Conservation (phyloP, 2,329 filamentous ascomycete species). For the Trichoderma gracile region DNA sequence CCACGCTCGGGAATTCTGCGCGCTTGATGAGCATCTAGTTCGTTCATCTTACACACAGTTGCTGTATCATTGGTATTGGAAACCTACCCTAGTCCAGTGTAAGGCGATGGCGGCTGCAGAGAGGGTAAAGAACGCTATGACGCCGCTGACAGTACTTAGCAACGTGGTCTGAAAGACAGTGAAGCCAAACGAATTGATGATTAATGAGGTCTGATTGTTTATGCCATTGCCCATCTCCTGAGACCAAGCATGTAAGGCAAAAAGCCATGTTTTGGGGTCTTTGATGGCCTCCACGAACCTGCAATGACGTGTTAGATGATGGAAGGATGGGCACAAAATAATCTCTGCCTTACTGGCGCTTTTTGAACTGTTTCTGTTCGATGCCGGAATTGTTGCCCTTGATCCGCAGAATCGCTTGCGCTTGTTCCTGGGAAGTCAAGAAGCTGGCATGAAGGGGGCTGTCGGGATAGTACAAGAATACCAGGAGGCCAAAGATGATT, state of each 20-base stretch:
- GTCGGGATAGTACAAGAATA: constrained; percentile 25
- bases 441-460: constrained; percentile 28
- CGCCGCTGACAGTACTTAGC: constrained; percentile 27
- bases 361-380: constrained; percentile 40
- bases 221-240: constrained; percentile 44
- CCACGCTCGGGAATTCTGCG: constrained; percentile 24
- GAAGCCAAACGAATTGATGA: constrained; percentile 49
- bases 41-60: no score
- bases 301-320: not conserved
- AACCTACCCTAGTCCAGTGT: constrained; percentile 12
- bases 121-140: constrained; percentile 23
- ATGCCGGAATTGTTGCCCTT: constrained; percentile 38
- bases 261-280: constrained; percentile 37
- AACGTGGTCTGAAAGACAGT: constrained; percentile 40
- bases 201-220: constrained; percentile 45
- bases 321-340: no score
- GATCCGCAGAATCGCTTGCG: constrained; percentile 37
- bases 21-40: not conserved
- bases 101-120: constrained; percentile 18
- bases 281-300: constrained; percentile 34
- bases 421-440: constrained; percentile 32
- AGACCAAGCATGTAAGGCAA: constrained; percentile 35
- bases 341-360: constrained; percentile 30
- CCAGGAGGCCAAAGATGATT: constrained; percentile 27
- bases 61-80: not conserved